Evolutionary conservation across 2,329 filamentous ascomycete genomes (phyloP), one percentile per base, ranked within the genome.

Genomic region (Corinectria fuckeliana): DNA sequence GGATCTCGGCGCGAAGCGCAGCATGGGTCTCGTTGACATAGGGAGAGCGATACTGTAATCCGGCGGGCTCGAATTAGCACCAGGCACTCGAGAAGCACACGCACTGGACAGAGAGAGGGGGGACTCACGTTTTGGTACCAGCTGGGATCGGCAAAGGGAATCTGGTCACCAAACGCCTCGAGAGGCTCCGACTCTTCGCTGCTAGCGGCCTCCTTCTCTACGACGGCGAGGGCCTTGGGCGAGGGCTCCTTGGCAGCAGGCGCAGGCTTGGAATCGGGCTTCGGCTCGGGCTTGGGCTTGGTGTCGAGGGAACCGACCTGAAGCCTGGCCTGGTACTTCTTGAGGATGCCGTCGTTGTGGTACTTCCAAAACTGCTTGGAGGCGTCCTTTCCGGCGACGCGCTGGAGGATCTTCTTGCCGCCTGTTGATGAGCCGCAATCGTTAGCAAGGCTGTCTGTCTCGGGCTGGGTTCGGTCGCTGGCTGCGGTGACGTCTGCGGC

Each of bases 11-110:
- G 61, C 95, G 92, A 49, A 99, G 89, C 50, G 92, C 93, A 56
- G 88, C 93, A 78, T 99, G 95, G 5, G 92, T 88, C 78, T 97
- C 90, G 80, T 97, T 97, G 85, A 90, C 96, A 85, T 97, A 98
- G 25, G 94, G 92, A 2, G 94, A 97, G 81, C 96, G 91, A 79
- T 97, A 96, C 91, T 96, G 65, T n/a, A 50, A 20, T 5, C n/a
- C 26, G 8, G 32, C n/a, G 11, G 25, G 9, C 9, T 14, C 4
- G n/a, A 6, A 48, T 70, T 38, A 69, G 56, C 47, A 58, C 38
- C 50, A 20, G 13, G 5, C 21, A 8, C 8, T 13, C 3, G 3
- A 14, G 21, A 5, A 11, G 16, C 18, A 32, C 14, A 6, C 23
- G 28, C 6, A 13, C 8, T 18, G 23, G 32, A 20, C 14, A 3